Evolutionary conservation across 208 protist species (phyloP).

Genomic region (Phytomonas sp.): DNA sequence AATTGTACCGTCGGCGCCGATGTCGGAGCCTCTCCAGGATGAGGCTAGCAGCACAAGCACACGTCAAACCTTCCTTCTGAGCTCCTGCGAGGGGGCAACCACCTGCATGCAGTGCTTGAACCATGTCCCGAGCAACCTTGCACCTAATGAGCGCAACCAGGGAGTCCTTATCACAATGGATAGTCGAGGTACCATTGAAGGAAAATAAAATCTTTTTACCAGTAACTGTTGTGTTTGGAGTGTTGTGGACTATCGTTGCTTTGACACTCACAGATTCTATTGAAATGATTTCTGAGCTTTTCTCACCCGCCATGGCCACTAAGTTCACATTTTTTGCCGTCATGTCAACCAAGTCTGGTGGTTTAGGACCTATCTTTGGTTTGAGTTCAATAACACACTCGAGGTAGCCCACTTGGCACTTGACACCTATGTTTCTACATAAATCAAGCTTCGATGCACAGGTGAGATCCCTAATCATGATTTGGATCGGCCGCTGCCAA

Average conservation of each 20-base stretch:
- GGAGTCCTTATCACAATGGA: slow-evolving; percentile 34
- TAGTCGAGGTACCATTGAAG: slow-evolving; percentile 23
- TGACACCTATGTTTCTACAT: slow-evolving; percentile 23
- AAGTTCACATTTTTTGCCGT: slow-evolving; percentile 18
- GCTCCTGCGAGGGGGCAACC: not conserved
- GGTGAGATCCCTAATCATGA: slow-evolving; percentile 32
- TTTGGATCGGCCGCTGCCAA: slow-evolving; percentile 46
- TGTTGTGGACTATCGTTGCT: slow-evolving; percentile 43
- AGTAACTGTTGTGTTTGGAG: slow-evolving; percentile 20
- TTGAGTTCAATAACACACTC: slow-evolving; percentile 36
- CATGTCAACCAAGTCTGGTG: slow-evolving; percentile 36
- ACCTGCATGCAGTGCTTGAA: slow-evolving; percentile 22
- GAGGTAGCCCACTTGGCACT: slow-evolving; percentile 31
- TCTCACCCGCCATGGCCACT: slow-evolving; percentile 15
- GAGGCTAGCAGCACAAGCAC: slow-evolving; percentile 44
- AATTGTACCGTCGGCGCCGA: slow-evolving; percentile 58
- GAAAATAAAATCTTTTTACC: slow-evolving; percentile 42
- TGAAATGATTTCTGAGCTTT: slow-evolving; percentile 14
- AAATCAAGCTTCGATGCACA: slow-evolving; percentile 37
- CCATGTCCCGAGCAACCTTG: slow-evolving; percentile 50
- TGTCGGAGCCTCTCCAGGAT: slow-evolving; percentile 47
- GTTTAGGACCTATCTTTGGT: slow-evolving; percentile 22
- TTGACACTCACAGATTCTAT: slow-evolving; percentile 28
- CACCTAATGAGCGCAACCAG: slow-evolving; percentile 41
- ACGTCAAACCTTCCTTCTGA: slow-evolving; percentile 22